Evolutionary conservation across 345 rosid genomes (phyloP), one percentile per base, ranked within the genome.

Genomic region (Lagerstroemia speciosa): DNA sequence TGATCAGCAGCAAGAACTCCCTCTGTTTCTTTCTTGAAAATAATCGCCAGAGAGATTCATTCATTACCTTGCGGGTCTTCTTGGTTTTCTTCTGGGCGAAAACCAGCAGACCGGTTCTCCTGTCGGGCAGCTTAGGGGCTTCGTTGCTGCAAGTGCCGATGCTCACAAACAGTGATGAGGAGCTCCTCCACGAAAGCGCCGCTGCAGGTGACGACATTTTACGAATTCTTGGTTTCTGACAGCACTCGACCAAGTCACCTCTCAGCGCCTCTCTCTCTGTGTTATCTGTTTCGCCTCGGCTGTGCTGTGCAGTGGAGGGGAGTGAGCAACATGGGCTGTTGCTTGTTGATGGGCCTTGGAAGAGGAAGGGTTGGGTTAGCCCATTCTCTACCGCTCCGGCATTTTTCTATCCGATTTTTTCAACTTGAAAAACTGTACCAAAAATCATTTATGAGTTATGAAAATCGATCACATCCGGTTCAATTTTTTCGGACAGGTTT

Each of bases 71-170:
- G 31, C 94, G 87, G 34, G 81, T 76, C 78, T 89, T 93, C 64
- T 84, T 85, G 65, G 86, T 82, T 78, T 93, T 93, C 84, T 87
- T 93, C 73, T 87, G 92, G 52, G 92, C 84, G 65, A 81, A 61
- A 34, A 89, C 73, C 67, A 76, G 69, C 64, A 84, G 62, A 30
- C 64, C 72, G 65, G 71, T 65, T 72, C 67, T 83, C 77, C 63
- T 77, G 64, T 81, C 83, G 7, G 77, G 65, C 32, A 83, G 38
- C 69, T 78, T 82, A 8, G 78, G 65, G 74, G 78, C 60, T 72
- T 86, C 84, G 27, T 78, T 83, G 11, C 64, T 46, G 69, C 45
- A 74, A 64, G 43, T 78, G 71, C 68, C 74, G 70, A 85, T 85
- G 71, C 79, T 79, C 64, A 73, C 83, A 29, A 76, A 75, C 73